Conservation (phyloP, 1,139 yeast genomes). For the Nakaseomyces kungkrabaensis region DNA sequence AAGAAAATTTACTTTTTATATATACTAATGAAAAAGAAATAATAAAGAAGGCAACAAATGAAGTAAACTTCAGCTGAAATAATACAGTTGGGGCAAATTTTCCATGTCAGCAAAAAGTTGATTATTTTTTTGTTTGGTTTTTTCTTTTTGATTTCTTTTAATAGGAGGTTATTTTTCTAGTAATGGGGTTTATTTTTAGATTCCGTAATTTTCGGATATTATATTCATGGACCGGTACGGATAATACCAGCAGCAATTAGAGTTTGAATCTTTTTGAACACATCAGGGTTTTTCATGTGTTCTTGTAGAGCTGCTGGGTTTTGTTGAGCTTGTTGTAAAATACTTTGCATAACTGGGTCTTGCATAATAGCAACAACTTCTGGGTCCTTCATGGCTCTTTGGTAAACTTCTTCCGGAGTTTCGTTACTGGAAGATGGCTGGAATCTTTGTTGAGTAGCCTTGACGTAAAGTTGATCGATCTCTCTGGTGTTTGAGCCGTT, state of each 20-base stretch:
- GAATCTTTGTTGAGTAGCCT: constrained; percentile 74
- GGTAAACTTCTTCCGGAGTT: constrained; percentile 90
- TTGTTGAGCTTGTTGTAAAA: constrained; percentile 85
- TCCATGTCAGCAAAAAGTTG: not conserved
- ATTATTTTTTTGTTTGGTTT: too few relatives aligned
- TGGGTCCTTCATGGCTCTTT: constrained; percentile 85
- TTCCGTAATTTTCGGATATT: not conserved
- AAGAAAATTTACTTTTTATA: too few relatives aligned
- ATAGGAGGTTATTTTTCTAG: too few relatives aligned
- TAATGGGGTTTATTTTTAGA: not conserved
- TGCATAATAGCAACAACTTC: constrained; percentile 84
- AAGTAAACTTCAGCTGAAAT: too few relatives aligned
- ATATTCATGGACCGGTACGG: constrained; percentile 42
- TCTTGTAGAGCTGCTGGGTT: constrained; percentile 96
- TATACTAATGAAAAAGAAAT: too few relatives aligned
- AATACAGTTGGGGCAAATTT: too few relatives aligned
- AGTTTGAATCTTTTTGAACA: constrained; percentile 77
- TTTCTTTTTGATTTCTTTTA: too few relatives aligned
- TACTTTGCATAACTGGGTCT: constrained; percentile 96
- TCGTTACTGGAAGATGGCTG: constrained; percentile 70
- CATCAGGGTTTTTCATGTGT: constrained; percentile 95
- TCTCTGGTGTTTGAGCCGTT: constrained; percentile 57
- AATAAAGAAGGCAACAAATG: too few relatives aligned
- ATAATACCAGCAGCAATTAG: constrained; percentile 96
- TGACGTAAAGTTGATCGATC: constrained; percentile 72